A percentile compares a stretch with the other conserved stretches of the same genome.
Evolutionary conservation across 306 rosid genomes (phyloP).

Genomic region (Vigna unguiculata): DNA sequence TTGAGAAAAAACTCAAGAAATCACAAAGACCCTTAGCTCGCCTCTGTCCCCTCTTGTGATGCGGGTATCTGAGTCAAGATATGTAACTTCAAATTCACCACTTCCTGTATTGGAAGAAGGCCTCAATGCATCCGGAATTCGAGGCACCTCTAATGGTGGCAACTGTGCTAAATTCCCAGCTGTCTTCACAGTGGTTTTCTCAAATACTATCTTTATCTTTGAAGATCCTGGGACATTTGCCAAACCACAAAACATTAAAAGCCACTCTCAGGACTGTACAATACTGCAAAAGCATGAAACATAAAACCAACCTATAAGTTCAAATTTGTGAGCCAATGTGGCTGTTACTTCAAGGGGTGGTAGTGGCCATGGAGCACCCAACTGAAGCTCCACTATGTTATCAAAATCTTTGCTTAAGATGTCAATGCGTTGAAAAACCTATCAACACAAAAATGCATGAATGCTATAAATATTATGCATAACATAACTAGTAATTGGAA

Average conservation of each 20-base stretch:
- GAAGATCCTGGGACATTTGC: slow-evolving; percentile 63
- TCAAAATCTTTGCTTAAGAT: slow-evolving; percentile 84
- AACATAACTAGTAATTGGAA: neutral
- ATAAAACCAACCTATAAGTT: slow-evolving; percentile 70
- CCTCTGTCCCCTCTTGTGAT: slow-evolving; percentile 89
- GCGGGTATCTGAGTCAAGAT: slow-evolving; percentile 70
- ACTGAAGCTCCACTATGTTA: slow-evolving; percentile 82
- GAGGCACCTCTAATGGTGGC: slow-evolving; percentile 86
- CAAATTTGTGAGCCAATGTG: slow-evolving; percentile 96
- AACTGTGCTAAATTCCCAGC: slow-evolving; percentile 82
- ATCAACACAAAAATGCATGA: slow-evolving; percentile 21
- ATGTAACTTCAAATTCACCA: slow-evolving; percentile 92
- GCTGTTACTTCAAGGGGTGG: slow-evolving; percentile 78
- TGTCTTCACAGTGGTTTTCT: slow-evolving; percentile 86
- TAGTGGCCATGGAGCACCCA: slow-evolving; percentile 95
- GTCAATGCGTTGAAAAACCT: slow-evolving; percentile 97
- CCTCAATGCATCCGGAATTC: slow-evolving; percentile 80
- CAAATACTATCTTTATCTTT: slow-evolving; percentile 71
- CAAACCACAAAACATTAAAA: slow-evolving; percentile 9
- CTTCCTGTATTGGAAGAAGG: slow-evolving; percentile 73
- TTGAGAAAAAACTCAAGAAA: slow-evolving; percentile 54
- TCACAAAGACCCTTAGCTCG: slow-evolving; percentile 93
- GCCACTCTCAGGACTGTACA: neutral
- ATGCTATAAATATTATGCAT: neutral
- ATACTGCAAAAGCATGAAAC: neutral